These are phyloP conservation scores for Scutellaria barbata DNA, from an alignment of 257 asterid species.

Conservation along the genomic window DNA sequence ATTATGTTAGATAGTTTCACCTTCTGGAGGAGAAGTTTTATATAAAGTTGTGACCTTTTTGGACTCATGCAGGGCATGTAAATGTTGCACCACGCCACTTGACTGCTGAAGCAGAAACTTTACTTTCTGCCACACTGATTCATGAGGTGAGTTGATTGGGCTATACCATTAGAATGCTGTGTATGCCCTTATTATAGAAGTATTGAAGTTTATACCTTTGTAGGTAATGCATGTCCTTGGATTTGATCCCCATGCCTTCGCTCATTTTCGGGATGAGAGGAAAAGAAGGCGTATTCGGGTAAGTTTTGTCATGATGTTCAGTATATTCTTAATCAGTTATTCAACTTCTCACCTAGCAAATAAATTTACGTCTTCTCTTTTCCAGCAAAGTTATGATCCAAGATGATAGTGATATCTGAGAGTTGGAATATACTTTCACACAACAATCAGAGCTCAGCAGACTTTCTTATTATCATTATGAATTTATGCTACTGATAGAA, in stretches of 20 bases:
- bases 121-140: slow-evolving; percentile 88
- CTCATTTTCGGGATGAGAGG: slow-evolving; percentile 95
- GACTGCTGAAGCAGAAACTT: slow-evolving; percentile 95
- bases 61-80: slow-evolving; percentile 76
- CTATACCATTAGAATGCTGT: background rate
- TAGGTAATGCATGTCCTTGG: slow-evolving; percentile 98
- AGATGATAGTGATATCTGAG: slow-evolving; percentile 11
- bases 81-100: slow-evolving; percentile 98
- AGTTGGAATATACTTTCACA: background rate
- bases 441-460: background rate
- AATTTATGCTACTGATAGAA: background rate
- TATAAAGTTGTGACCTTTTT: slow-evolving; percentile 1
- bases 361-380: slow-evolving; percentile 1
- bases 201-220: slow-evolving; percentile 26
- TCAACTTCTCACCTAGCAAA: background rate
- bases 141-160: slow-evolving; percentile 68
- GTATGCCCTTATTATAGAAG: slow-evolving; percentile 27
- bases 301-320: slow-evolving; percentile 31
- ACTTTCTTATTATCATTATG: slow-evolving; percentile 16
- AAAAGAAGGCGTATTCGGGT: slow-evolving; percentile 86
- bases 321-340: background rate
- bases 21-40: slow-evolving; percentile 15
- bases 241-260: slow-evolving; percentile 95
- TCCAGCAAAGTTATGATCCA: background rate
- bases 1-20: slow-evolving; percentile 11